A percentile compares a stretch with the other conserved stretches of the same genome.
Conservation (phyloP, 805 yeast species). For the Blastobotrys parvus region DNA sequence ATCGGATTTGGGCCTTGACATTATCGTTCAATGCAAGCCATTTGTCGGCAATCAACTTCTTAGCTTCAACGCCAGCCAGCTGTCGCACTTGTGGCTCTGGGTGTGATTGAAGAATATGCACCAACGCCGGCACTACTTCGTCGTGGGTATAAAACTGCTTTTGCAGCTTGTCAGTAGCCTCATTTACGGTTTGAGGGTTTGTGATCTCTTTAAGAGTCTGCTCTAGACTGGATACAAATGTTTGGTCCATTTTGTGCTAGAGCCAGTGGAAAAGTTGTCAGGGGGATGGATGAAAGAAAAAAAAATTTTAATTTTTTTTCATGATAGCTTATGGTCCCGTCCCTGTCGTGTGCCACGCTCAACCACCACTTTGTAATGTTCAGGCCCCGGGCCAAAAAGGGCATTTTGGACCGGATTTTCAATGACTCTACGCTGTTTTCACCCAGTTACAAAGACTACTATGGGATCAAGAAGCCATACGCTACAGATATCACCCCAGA, state of each 20-base stretch:
- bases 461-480: neutral
- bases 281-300: neutral
- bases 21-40: constrained; percentile 47
- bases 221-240: constrained; percentile 63
- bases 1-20: constrained; percentile 53
- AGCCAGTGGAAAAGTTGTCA: neutral
- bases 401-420: neutral
- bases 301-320: no score
- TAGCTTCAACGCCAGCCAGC: constrained; percentile 93
- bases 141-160: constrained; percentile 66
- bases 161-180: constrained; percentile 68
- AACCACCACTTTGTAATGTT: neutral
- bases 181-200: constrained; percentile 73
- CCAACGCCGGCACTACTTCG: constrained; percentile 67
- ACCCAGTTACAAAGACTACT: neutral
- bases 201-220: constrained; percentile 69
- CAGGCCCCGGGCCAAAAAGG: neutral
- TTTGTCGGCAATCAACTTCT: constrained; percentile 65
- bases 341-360: no score
- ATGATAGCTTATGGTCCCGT: no score
- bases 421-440: neutral
- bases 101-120: constrained; percentile 70
- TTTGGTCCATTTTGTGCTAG: constrained; percentile 49
- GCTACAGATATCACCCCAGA: constrained; percentile 5
- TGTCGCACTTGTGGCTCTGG: constrained; percentile 69